These are phyloP conservation scores for Clonostachys solani DNA, from an alignment of 2,329 filamentous ascomycete species.

Conservation along the genomic window DNA sequence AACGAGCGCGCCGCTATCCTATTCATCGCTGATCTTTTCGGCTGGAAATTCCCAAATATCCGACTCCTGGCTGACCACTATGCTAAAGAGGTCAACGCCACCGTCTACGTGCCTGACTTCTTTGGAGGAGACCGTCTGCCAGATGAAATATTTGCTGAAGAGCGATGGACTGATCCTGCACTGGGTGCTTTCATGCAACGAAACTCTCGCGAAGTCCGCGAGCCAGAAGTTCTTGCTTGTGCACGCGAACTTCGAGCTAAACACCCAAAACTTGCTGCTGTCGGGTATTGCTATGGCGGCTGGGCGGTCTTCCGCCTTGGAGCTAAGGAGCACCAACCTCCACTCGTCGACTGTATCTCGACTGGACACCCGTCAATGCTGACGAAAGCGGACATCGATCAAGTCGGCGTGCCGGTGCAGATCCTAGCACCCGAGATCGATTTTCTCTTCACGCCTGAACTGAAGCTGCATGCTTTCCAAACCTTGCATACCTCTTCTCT, in stretches of 20 bases:
- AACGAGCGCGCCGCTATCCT: constrained; percentile 26
- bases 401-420: constrained; percentile 41
- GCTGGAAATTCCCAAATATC: constrained; percentile 37
- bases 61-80: constrained; percentile 41
- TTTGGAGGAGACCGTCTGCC: constrained; percentile 27
- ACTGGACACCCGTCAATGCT: constrained; percentile 38
- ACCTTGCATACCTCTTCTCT: constrained; percentile 25
- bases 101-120: constrained; percentile 34
- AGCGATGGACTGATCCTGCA: constrained; percentile 26
- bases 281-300: constrained; percentile 47
- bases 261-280: constrained; percentile 30
- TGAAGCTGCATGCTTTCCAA: constrained; percentile 33
- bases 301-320: constrained; percentile 45
- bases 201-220: constrained; percentile 28
- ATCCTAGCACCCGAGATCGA: constrained; percentile 45
- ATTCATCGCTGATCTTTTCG: constrained; percentile 30
- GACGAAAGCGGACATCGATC: constrained; percentile 38
- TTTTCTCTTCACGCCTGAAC: constrained; percentile 28
- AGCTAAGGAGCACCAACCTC: constrained; percentile 20
- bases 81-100: constrained; percentile 34
- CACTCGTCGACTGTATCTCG: constrained; percentile 38
- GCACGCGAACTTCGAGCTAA: constrained; percentile 25
- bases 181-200: constrained; percentile 27
- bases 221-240: constrained; percentile 31
- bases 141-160: constrained; percentile 16